Percentiles rank a stretch among this genome's conserved stretches.
These are phyloP conservation scores for Ophiostoma ulmi DNA, from an alignment of 2,329 filamentous ascomycete species.

Conservation along the genomic window DNA sequence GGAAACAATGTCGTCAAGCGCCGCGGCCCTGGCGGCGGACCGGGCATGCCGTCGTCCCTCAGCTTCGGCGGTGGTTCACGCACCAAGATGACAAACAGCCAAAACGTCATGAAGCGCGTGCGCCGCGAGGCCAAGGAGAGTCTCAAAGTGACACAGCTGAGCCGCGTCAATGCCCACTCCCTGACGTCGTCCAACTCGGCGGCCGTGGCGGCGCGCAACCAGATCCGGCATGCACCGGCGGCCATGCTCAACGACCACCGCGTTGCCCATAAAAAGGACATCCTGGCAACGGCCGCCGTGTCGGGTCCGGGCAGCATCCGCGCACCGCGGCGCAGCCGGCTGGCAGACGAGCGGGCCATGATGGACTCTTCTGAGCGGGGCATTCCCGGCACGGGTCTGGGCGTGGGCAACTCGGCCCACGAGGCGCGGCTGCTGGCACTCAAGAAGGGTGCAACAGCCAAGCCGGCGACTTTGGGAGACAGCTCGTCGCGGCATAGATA, in stretches of 20 bases:
- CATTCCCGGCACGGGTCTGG: conserved; percentile 19
- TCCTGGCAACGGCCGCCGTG: conserved; percentile 17
- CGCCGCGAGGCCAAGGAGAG: conserved; percentile 54
- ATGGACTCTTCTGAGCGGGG: conserved; percentile 26
- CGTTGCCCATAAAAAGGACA: conserved; percentile 34
- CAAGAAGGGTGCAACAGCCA: conserved; percentile 30
- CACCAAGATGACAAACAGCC: conserved; percentile 48
- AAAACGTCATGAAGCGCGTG: conserved; percentile 53
- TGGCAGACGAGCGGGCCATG: not conserved
- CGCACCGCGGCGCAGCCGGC: conserved; percentile 24
- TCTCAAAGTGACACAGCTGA: conserved; percentile 44
- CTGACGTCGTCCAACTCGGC: conserved; percentile 28
- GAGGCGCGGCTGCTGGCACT: conserved; percentile 37
- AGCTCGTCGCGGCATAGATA: conserved; percentile 24
- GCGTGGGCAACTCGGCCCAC: conserved; percentile 26
- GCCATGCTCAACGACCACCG: conserved; percentile 52
- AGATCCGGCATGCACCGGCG: conserved; percentile 47
- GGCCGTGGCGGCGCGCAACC: conserved; percentile 30
- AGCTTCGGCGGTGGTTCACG: conserved; percentile 45
- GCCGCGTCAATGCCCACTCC: conserved; percentile 38
- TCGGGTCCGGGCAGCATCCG: conserved; percentile 24
- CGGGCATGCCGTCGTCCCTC: conserved; percentile 36
- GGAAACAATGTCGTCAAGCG: conserved; percentile 24
- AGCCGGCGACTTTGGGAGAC: not conserved
- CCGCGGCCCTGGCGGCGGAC: conserved; percentile 22